Base-by-base conservation (phyloP, 352 stramenopile genomes). In the Phytophthora ohioensis region DNA sequence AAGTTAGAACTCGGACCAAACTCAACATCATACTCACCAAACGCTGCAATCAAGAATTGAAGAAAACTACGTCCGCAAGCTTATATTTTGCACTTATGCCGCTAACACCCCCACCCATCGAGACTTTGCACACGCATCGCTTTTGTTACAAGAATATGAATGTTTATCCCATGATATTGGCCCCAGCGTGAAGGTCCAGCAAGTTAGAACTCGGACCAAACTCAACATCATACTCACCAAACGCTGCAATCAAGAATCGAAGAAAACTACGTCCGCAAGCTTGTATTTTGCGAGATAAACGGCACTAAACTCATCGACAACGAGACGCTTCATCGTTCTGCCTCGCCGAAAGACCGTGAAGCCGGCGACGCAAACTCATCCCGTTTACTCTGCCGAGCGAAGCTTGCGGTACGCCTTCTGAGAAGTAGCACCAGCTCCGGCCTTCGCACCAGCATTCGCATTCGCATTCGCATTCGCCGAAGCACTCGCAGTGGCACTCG, bases 381-480 rank as follows among this genome's bases (percentile, higher is more conserved):
- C 3, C 15, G 34, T 47, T 54, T 38, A 58, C 27, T 53, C 17
- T 31, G 21, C 31, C 32, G 49, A 55, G 2, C 61, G 61, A 27
- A 69, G 51, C 34, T 69, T 51, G 13, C 61, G 61, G 52, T 63
- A 69, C 52, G 61, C 31, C 41, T 67, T 67, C 60, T 67, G 60
- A 49, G 48, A 67, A 17, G 60, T 54, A 11, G n/a, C 39, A 34
- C 34, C 12, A 0, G 55, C 39, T 3, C 43, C 43, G 9, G 39
- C 39, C n/a, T 27, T 32, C 2, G 48, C 31, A 3, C 15, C 39
- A 17, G 47, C 39, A 31, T 21, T 36, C 4, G 30, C 12, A 5
- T 31, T 41, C 13, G 39, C 38, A 21, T 59, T 57, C n/a, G 35
- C 36, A 43, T 36, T 60, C 36, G 21, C 21, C n/a, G 21, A 52